A percentile compares a stretch with the other conserved stretches of the same genome.
Conservation (phyloP, 768 basidiomycete species). For the Tylopilus balloui region DNA sequence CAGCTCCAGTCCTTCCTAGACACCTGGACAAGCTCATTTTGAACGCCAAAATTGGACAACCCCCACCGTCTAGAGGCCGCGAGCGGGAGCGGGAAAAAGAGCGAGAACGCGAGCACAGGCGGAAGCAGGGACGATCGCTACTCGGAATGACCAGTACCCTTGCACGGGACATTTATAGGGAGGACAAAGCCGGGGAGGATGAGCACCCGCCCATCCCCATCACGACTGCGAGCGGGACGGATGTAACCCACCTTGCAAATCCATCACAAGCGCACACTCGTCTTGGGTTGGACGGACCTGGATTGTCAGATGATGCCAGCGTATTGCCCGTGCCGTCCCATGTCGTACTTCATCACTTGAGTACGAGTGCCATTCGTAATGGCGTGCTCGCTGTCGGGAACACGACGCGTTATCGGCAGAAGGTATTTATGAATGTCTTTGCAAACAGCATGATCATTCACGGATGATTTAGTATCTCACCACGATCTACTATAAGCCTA, state of each 20-base stretch:
- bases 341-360: conserved; percentile 90
- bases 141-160: conserved; percentile 35
- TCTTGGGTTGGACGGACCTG: conserved; percentile 34
- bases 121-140: conserved; percentile 31
- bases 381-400: conserved; percentile 90
- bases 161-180: conserved; percentile 25
- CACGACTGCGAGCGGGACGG: conserved; percentile 37
- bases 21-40: conserved; percentile 94
- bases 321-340: conserved; percentile 92
- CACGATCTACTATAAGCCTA: conserved; percentile 79
- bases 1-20: conserved; percentile 82
- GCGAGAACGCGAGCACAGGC: conserved; percentile 29
- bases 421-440: conserved; percentile 45
- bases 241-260: conserved; percentile 32
- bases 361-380: conserved; percentile 92
- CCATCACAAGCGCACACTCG: conserved; percentile 26
- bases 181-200: conserved; percentile 19
- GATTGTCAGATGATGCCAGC: conserved; percentile 80
- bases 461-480: conserved; percentile 63
- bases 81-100: conserved; percentile 36
- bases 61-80: conserved; percentile 31
- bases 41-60: conserved; percentile 45
- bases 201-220: conserved; percentile 31
- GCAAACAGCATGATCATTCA: conserved; percentile 13
- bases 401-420: conserved; percentile 87